Conservation (phyloP, 2,329 filamentous ascomycete genomes). For the Cladosporium austrohemisphaericum region DNA sequence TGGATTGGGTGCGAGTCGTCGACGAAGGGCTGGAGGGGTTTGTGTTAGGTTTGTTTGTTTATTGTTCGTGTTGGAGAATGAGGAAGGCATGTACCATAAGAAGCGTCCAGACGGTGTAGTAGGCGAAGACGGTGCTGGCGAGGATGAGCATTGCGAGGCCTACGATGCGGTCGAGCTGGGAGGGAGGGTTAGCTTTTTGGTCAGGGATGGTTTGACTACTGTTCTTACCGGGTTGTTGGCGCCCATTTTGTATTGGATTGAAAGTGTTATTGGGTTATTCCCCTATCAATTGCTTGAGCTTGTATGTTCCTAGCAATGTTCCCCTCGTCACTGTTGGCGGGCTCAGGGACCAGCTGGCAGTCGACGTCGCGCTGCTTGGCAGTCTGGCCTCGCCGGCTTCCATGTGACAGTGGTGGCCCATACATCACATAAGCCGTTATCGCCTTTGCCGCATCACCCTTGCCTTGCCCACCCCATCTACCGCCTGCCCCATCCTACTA, state of each 20-base stretch:
- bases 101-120: conserved; percentile 97
- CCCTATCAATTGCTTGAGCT: no score
- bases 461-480: not conserved
- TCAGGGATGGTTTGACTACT: not conserved
- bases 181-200: not conserved
- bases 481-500: not conserved
- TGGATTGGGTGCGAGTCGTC: conserved; percentile 91
- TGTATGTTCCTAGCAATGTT: no score
- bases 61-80: not conserved
- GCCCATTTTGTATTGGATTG: conserved; percentile 10
- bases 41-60: not conserved
- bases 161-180: conserved; percentile 83
- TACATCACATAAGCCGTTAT: not conserved
- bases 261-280: not conserved
- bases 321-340: not conserved
- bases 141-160: conserved; percentile 72
- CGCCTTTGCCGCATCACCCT: not conserved
- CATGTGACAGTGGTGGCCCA: conserved; percentile 12
- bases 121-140: conserved; percentile 71
- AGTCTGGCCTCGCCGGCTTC: not conserved
- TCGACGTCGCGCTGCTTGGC: not conserved
- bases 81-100: conserved; percentile 70
- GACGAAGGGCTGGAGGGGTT: conserved; percentile 75
- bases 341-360: conserved; percentile 9
- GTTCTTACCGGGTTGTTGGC: conserved; percentile 16